Base-by-base conservation (phyloP, 495 filamentous ascomycete genomes). In the Podospora australis region DNA sequence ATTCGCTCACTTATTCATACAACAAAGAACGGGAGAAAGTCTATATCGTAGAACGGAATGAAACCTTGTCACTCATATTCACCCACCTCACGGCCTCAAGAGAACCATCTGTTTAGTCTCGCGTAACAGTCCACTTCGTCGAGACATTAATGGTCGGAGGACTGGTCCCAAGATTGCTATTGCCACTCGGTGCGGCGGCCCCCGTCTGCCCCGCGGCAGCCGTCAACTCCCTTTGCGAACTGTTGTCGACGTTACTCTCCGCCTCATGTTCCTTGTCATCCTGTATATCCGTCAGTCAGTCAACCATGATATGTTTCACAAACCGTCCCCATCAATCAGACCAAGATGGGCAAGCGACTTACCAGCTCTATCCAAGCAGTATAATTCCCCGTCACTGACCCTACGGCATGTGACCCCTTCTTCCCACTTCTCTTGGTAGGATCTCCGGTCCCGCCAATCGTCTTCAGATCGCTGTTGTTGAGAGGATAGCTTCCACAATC, bases 291-390 rank as follows among this genome's bases (percentile, higher is more conserved):
- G 40, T 43, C 22, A 43, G 40, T 16, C n/a, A 24, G 25, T 28
- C 5, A n/a, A 14, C 19, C 2, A 13, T 23, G 7, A 8, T 28
- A n/a, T n/a, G n/a, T n/a, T n/a, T n/a, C n/a, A n/a, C n/a, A n/a
- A n/a, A n/a, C n/a, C n/a, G n/a, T n/a, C n/a, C n/a, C n/a, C n/a
- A n/a, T 23, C 14, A 17, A 5, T 6, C 23, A 6, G 3, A 26
- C 17, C 7, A 24, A n/a, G 8, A 13, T n/a, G n/a, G n/a, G n/a
- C n/a, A 43, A 11, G 14, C 20, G 20, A 43, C 40, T 25, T 43
- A 43, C 40, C 40, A 43, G 28, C 40, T 43, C 40, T 14, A 43
- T 43, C 40, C 40, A 43, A 14, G 40, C 40, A 43, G 9, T 43
- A 24, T 43, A 25, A 6, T 43, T 25, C 10, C 21, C 40, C n/a